Base-by-base conservation (phyloP, 177 flowering plant species). In the Vitis hybrid region DNA sequence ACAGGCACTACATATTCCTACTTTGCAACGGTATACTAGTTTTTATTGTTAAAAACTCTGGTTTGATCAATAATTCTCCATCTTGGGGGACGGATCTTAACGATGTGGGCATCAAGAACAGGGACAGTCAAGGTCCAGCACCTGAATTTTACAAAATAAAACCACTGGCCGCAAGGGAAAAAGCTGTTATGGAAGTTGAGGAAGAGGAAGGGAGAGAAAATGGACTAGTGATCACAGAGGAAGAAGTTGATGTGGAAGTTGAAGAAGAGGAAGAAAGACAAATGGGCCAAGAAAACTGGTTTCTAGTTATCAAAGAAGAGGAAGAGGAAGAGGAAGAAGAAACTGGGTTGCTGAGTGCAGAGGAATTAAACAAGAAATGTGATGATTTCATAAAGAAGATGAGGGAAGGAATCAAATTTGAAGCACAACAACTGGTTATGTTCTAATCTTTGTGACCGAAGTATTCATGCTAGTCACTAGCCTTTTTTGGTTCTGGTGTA, bases 301-400 rank as follows among this genome's bases (percentile, higher is more conserved):
- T 48, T 11, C 8, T 39, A 2, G 20, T 7, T 3, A 6, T 57
- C 7, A 55, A 49, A 39, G 66, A 68, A 63, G 29, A 16, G 49
- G 68, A 50, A 49, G 66, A 67, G 53, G 75, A 62, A 20, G 72
- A 66, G 18, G 68, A 69, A 22, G 64, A 51, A 20, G 16, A 4
- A 49, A 11, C 1, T 67, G 72, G 52, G 63, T 67, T 13, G 72
- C 50, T 74, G 48, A 84, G 76, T 62, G 53, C 56, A 49, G 87
- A 86, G 55, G 89, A 84, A 53, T 67, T 84, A 39, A 82, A 86
- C 75, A 74, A 68, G 77, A 86, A 82, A 66, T 80, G 83, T 64
- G 89, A 86, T 7, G 87, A 86, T 13, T 86, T 86, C 55, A 86
- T 86, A 13, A 86, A 72, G 75, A 82, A 63, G 73, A 76, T 84